phyloP scores from a whole-genome alignment of 139 green algal genomes.

The Tetradesmus lagerheimii region DNA sequence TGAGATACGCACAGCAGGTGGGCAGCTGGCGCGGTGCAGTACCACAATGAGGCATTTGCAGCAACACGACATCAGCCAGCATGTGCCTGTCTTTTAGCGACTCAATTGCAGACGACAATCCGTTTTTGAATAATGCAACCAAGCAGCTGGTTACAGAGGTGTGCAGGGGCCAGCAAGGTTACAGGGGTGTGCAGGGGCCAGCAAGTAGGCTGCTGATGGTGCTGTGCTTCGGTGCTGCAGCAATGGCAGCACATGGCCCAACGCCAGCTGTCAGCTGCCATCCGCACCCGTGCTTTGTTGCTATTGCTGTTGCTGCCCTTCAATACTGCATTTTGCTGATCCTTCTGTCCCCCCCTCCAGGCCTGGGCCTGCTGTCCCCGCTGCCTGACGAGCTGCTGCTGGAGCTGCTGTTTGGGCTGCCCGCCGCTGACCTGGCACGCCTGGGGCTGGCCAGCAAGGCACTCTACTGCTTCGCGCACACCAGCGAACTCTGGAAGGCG shows the following conservation, averaged over 20 bases:
- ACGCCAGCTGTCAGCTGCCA: no score
- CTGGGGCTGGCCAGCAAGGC: slow-evolving; percentile 65
- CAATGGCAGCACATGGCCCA: no score
- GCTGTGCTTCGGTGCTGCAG: no score
- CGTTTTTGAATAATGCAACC: no score
- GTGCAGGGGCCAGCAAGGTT: no score
- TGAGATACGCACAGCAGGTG: slow-evolving; percentile 55
- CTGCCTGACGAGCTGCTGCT: slow-evolving; percentile 88
- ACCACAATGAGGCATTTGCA: neutral
- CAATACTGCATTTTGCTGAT: neutral
- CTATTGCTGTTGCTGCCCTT: neutral
- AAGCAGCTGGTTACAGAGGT: no score
- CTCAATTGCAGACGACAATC: no score
- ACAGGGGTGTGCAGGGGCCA: no score
- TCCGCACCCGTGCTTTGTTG: neutral
- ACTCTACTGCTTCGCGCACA: slow-evolving; percentile 85
- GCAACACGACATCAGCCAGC: neutral
- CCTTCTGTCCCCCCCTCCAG: no score
- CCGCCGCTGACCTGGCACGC: slow-evolving; percentile 58
- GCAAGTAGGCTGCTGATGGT: no score
- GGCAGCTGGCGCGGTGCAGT: neutral
- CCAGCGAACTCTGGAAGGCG: slow-evolving; percentile 92
- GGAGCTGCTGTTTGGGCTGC: slow-evolving; percentile 68
- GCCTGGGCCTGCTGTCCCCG: slow-evolving; percentile 79
- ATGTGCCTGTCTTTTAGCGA: neutral